Base-by-base conservation (phyloP, 139 green algal species). In the Ettlia oleoabundans region DNA sequence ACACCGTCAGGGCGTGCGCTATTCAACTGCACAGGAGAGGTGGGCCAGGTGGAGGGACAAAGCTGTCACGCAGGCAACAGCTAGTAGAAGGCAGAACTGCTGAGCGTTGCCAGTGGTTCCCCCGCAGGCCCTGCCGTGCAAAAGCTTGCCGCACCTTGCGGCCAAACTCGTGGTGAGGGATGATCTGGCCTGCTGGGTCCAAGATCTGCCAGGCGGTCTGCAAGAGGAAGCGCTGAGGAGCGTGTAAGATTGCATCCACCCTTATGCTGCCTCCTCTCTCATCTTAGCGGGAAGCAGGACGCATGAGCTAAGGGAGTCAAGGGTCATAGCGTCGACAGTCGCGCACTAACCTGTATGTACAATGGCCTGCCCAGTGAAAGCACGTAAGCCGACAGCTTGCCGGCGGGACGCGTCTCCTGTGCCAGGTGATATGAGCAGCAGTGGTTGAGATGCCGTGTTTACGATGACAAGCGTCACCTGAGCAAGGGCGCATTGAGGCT, bases 301-400 rank as follows among this genome's bases (percentile, higher is more conserved):
- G n/a, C n/a, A n/a, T n/a, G n/a, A n/a, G n/a, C n/a, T n/a, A n/a
- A n/a, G n/a, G n/a, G n/a, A n/a, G n/a, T n/a, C n/a, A n/a, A n/a
- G n/a, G n/a, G n/a, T n/a, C n/a, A n/a, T n/a, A n/a, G n/a, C n/a
- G n/a, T n/a, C n/a, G n/a, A n/a, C n/a, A n/a, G n/a, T n/a, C n/a
- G n/a, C n/a, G 33, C 33, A 28, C 33, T 9, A 4, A 68, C 73
- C 73, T 80, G 73, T 35, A 80, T 80, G 73, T 80, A 80, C 30
- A 68, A 53, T 3, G 73, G 73, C 8, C 73, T 35, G n/a, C 71
- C 71, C 35, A 78, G 24, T 4, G 33, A 52, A 1, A 78, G 33
- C 33, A 78, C 71, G 35, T 66, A 67, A 4, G 33, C 53, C 26
- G 71, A 51, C 32, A 78, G 71, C 71, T 78, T 78, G 71, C 71